A percentile compares a stretch with the other conserved stretches of the same genome.
These are phyloP conservation scores for Brettanomyces nanus DNA, from an alignment of 805 yeast species.

Conservation along the genomic window DNA sequence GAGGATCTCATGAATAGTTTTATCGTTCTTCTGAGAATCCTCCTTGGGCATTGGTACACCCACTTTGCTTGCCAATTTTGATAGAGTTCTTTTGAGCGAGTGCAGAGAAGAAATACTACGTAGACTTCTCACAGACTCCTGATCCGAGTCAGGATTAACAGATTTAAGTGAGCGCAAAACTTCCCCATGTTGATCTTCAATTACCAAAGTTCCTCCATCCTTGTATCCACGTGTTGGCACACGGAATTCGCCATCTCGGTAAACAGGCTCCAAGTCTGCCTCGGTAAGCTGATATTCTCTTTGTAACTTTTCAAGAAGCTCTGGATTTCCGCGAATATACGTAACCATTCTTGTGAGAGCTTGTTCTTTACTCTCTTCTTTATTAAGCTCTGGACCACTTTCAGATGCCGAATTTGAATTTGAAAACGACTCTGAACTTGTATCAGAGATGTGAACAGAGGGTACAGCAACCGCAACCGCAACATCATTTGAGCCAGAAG, in stretches of 20 bases:
- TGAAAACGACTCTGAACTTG: no score
- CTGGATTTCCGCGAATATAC: slow-evolving; percentile 8
- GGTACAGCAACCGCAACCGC: no score
- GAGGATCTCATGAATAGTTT: neutral
- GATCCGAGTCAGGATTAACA: slow-evolving; percentile 2
- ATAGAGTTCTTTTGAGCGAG: slow-evolving; percentile 1
- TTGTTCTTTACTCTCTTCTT: neutral
- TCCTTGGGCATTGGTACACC: neutral
- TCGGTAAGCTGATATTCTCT: slow-evolving; percentile 14
- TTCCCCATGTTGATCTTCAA: slow-evolving; percentile 85
- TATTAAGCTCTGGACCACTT: no score
- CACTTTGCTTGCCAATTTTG: neutral
- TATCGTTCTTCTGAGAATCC: neutral
- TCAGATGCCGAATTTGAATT: no score
- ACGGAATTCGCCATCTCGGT: slow-evolving; percentile 28
- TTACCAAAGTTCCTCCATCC: slow-evolving; percentile 62
- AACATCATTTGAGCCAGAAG: neutral
- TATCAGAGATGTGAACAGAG: no score
- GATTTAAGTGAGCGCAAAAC: slow-evolving; percentile 47
- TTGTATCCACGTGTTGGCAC: slow-evolving; percentile 41
- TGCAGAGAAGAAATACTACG: neutral
- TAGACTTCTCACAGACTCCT: neutral
- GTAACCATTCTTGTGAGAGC: neutral
- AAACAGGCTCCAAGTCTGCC: slow-evolving; percentile 23
- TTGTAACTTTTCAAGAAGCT: slow-evolving; percentile 10